These are phyloP conservation scores for Hypericum perforatum DNA, from an alignment of 345 rosid species.

Conservation along the genomic window DNA sequence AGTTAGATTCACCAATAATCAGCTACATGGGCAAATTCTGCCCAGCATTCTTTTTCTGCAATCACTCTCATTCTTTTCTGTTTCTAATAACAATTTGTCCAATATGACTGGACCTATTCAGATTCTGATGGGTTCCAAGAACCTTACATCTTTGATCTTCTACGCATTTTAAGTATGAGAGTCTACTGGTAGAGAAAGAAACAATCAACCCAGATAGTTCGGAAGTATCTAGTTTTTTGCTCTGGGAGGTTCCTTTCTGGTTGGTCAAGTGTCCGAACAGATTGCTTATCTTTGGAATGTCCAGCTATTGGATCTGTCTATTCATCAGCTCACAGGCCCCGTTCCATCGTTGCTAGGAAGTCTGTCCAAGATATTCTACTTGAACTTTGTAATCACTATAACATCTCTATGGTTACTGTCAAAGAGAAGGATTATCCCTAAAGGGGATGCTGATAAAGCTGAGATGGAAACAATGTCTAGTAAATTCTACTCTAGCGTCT, in stretches of 20 bases:
- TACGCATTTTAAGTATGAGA: slow-evolving; percentile 44
- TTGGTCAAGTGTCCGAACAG: slow-evolving; percentile 70
- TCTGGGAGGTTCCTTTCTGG: slow-evolving; percentile 56
- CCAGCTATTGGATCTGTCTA: slow-evolving; percentile 65
- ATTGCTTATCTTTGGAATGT: slow-evolving; percentile 42
- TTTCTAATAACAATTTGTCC: slow-evolving; percentile 35
- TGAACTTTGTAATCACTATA: slow-evolving; percentile 23
- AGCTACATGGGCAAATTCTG: slow-evolving; percentile 5
- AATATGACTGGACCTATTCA: slow-evolving; percentile 63
- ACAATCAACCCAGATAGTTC: slow-evolving; percentile 37
- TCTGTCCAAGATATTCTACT: slow-evolving; percentile 3
- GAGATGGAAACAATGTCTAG: slow-evolving; percentile 22
- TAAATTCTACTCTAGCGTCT: slow-evolving; percentile 15
- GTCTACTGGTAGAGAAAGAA: slow-evolving; percentile 37
- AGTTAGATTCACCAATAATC: slow-evolving; percentile 1
- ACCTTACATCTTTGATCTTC: slow-evolving; percentile 59
- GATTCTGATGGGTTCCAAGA: slow-evolving; percentile 55
- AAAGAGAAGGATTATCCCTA: slow-evolving; percentile 34
- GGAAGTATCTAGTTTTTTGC: slow-evolving; percentile 55
- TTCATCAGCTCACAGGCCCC: slow-evolving; percentile 45
- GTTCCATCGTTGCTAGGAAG: slow-evolving; percentile 35
- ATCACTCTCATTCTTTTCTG: slow-evolving; percentile 4
- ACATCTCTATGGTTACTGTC: slow-evolving; percentile 54
- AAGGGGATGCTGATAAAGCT: slow-evolving; percentile 23
- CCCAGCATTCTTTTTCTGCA: background rate